These are phyloP conservation scores for Zygoascus biomembranicola DNA, from an alignment of 805 yeast species.

Conservation along the genomic window DNA sequence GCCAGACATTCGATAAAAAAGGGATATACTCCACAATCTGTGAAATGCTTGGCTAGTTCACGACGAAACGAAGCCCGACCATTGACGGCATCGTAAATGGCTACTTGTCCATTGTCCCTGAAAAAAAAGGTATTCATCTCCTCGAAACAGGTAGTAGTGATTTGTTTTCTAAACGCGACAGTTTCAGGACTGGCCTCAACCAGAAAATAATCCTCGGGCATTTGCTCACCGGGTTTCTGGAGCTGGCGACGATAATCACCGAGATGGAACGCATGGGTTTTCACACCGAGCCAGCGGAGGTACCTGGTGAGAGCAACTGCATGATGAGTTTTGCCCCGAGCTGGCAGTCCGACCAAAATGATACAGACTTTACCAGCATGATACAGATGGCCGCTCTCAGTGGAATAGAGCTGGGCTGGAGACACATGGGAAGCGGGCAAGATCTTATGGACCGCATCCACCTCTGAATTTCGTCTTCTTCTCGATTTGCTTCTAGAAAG, in stretches of 20 bases:
- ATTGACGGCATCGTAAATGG: conserved; percentile 92
- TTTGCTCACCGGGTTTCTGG: conserved; percentile 33
- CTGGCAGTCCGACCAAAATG: conserved; percentile 87
- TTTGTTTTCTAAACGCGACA: conserved; percentile 43
- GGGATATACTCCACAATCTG: conserved; percentile 56
- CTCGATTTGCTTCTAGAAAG: neutral
- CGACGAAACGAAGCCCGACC: conserved; percentile 64
- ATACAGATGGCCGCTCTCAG: conserved; percentile 85
- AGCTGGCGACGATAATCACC: conserved; percentile 73
- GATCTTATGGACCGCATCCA: conserved; percentile 17
- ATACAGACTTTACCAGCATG: conserved; percentile 94
- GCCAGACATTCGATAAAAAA: conserved; percentile 83
- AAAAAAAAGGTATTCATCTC: conserved; percentile 68
- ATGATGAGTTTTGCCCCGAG: conserved; percentile 89
- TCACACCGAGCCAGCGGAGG: conserved; percentile 92
- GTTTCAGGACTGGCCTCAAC: conserved; percentile 42
- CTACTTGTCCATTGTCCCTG: conserved; percentile 82
- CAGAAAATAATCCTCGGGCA: conserved; percentile 66
- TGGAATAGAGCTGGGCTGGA: conserved; percentile 89
- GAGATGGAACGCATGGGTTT: conserved; percentile 82
- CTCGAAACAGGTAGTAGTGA: conserved; percentile 53
- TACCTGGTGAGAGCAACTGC: conserved; percentile 89
- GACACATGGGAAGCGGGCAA: conserved; percentile 50
- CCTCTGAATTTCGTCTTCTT: conserved; percentile 15
- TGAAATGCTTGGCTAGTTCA: conserved; percentile 47